Conservation (phyloP, 164 flowering plant species). For the Chloranthus sessilifolius region DNA sequence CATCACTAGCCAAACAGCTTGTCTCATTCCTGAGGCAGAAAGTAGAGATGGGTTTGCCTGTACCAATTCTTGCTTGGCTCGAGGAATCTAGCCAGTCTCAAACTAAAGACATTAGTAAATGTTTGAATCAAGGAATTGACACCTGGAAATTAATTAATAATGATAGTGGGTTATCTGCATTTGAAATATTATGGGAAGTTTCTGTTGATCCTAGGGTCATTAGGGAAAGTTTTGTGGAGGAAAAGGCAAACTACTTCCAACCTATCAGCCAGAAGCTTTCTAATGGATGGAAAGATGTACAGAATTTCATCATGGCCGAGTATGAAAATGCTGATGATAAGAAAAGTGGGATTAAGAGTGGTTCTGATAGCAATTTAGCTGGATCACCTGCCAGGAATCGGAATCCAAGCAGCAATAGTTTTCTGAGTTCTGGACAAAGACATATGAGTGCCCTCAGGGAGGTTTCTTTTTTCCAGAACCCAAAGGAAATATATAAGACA, state of each 20-base stretch:
- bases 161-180: constrained; percentile 21
- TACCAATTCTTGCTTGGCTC: constrained; percentile 40
- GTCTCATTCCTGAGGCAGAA: constrained; percentile 40
- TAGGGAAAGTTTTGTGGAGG: constrained; percentile 36
- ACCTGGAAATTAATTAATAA: constrained; percentile 16
- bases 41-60: constrained; percentile 29
- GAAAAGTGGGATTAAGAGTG: constrained; percentile 25
- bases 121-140: constrained; percentile 16
- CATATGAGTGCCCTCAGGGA: constrained; percentile 24
- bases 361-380: constrained; percentile 22
- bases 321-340: constrained; percentile 27
- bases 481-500: constrained; percentile 63
- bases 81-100: constrained; percentile 26
- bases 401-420: constrained; percentile 28
- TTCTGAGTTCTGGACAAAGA: constrained; percentile 33
- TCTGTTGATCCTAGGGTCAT: constrained; percentile 42
- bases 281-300: constrained; percentile 54
- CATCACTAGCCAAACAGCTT: constrained; percentile 48
- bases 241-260: constrained; percentile 27
- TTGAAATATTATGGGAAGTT: constrained; percentile 44
- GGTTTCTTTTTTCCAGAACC: constrained; percentile 39
- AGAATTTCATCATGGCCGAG: constrained; percentile 21
- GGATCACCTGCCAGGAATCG: constrained; percentile 30
- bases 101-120: constrained; percentile 13
- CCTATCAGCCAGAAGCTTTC: constrained; percentile 27